These are phyloP conservation scores for Mitragyna speciosa DNA, from an alignment of 257 asterid species.

Conservation along the genomic window DNA sequence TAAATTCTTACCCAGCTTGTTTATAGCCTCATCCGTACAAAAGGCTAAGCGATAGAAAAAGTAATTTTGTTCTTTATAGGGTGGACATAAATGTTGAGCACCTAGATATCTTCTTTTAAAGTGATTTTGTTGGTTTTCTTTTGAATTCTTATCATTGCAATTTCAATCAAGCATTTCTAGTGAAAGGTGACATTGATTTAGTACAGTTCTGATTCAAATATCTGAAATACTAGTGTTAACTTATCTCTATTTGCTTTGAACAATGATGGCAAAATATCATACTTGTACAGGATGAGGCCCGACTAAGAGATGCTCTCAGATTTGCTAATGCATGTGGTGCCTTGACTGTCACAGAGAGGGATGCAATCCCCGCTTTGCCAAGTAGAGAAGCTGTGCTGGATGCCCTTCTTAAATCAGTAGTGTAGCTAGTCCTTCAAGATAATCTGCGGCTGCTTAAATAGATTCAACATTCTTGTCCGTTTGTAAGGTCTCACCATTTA, in stretches of 20 bases:
- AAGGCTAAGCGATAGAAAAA: not conserved
- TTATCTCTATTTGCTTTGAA: not conserved
- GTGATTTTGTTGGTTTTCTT: not conserved
- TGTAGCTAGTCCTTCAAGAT: conserved; percentile 25
- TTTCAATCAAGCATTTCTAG: not conserved
- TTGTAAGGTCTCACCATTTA: not conserved
- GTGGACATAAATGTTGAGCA: not conserved
- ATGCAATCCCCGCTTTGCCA: conserved; percentile 98
- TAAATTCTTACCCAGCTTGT: not conserved
- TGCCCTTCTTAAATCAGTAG: conserved; percentile 56
- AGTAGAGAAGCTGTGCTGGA: conserved; percentile 58
- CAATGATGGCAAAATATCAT: not conserved
- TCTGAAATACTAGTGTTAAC: not conserved
- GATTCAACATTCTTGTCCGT: not conserved
- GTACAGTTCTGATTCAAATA: not conserved
- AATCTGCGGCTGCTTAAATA: not conserved
- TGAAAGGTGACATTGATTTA: not conserved
- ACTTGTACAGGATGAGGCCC: conserved; percentile 63
- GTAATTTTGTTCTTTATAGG: not conserved
- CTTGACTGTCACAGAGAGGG: conserved; percentile 86
- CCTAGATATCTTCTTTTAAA: not conserved
- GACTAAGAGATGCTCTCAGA: conserved; percentile 69
- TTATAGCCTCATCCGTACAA: not conserved
- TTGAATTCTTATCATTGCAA: not conserved
- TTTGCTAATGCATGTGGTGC: conserved; percentile 97